Conservation (phyloP, 331 rosid species). For the Stylosanthes scabra region DNA sequence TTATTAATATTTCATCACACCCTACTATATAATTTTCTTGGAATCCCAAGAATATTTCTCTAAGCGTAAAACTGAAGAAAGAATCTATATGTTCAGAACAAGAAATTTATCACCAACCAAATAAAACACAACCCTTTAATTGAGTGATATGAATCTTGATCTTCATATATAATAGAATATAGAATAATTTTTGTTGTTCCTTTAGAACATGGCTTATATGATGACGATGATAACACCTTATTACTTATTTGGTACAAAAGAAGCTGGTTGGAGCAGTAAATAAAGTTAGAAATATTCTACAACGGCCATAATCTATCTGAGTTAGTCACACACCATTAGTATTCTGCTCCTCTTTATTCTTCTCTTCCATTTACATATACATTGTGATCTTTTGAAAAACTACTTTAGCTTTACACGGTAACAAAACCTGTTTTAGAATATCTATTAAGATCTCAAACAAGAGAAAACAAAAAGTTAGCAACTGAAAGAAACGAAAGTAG, state of each 20-base stretch:
- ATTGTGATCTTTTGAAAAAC: constrained; percentile 28
- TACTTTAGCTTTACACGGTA: constrained; percentile 44
- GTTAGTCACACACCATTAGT: too few species aligned
- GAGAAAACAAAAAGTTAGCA: constrained; percentile 11
- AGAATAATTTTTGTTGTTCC: constrained; percentile 8
- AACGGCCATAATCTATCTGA: neutral
- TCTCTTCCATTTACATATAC: too few species aligned
- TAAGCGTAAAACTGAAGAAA: constrained; percentile 49
- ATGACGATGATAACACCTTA: constrained; percentile 21
- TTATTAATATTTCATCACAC: too few species aligned
- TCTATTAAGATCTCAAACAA: constrained; percentile 35
- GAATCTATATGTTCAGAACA: constrained; percentile 39
- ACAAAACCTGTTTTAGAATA: constrained; percentile 15
- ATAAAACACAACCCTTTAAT: constrained; percentile 37
- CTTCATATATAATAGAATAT: constrained; percentile 1
- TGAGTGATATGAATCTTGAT: constrained; percentile 27
- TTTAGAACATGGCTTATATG: neutral
- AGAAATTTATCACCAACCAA: constrained; percentile 2
- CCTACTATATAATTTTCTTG: neutral
- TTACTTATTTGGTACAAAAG: constrained; percentile 36
- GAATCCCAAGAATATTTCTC: constrained; percentile 18
- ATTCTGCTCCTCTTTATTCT: constrained; percentile 6
- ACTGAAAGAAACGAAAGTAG: too few species aligned
- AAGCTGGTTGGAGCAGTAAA: constrained; percentile 29
- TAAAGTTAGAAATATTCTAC: constrained; percentile 41